Evolutionary conservation across 352 stramenopile genomes (phyloP), one percentile per base, ranked within the genome.

Genomic region (Saprolegnia parasitica): DNA sequence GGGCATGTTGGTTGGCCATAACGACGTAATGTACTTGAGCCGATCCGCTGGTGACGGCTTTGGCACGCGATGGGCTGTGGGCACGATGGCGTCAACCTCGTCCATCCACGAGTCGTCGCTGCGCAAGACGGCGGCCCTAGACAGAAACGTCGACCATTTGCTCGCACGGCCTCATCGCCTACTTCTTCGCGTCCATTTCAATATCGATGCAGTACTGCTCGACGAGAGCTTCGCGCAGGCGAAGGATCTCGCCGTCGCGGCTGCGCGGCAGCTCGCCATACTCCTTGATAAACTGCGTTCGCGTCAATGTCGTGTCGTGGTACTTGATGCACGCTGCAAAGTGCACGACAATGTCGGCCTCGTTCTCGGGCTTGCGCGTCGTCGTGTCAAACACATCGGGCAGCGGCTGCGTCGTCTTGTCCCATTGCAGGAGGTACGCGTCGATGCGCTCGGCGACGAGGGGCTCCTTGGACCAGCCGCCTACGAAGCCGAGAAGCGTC

Each of bases 321-420:
- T 92, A 92, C 68, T 79, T 77, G 68, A 92, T 92, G 35, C 80
- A 89, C 64, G 74, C 80, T 37, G 79, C 76, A 45, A 81, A 89
- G 65, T 84, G 87, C 55, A 78, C 80, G 63, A 91, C 74, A 23
- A 92, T 77, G 77, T 88, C 87, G 62, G 85, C 83, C 76, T 87
- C 87, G 71, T 89, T 88, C 72, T 88, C 88, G 57, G 84, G 84
- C 52, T 90, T 90, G 76, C 89, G 88, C 75, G 89, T 89, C 37
- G 84, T 93, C 52, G 63, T 70, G 54, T 70, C 63, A 47, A 91
- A 87, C 74, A 91, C 81, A 62, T 91, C 88, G 68, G 89, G 78
- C 58, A 86, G 80, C 35, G 88, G 77, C 55, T 78, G 79, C 50
- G 83, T 83, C 40, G 77, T 71, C 32, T 87, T 81, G 63, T 90